Base-by-base conservation (phyloP, 768 basidiomycete genomes). In the Pulveroboletus sp. region DNA sequence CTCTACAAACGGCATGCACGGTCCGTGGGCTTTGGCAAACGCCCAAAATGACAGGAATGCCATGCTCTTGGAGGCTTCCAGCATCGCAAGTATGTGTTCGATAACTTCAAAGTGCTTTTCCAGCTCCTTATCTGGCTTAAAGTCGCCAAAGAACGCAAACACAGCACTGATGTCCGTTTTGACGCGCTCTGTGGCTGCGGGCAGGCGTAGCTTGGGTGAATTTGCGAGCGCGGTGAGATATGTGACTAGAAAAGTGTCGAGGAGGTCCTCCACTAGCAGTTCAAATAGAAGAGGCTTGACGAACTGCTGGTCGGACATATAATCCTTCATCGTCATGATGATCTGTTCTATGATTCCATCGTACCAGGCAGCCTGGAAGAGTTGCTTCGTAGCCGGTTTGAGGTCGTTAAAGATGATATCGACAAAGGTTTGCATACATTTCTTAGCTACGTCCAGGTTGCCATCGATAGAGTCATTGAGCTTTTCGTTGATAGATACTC, bases 391-490 rank as follows among this genome's bases (percentile, higher is more conserved):
- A 9, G 88, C 94, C 1, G 87, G 83, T 65, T 86, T 90, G 57
- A 98, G 72, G 66, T 98, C 96, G 68, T 96, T 89, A 75, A 96
- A 93, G 60, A 98, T 85, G 60, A 95, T 83, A 59, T 90, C 89
- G 62, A 99, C 93, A 50, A 99, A 80, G 0, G 88, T 87, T 60
- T 95, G 89, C 18, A 89, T 93, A 74, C 94, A 98, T 66, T 90
- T 91, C 76, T 98, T 98, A 46, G 94, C 94, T 35, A 98, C 92
- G 68, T 99, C 96, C 55, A 98, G 80, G 69, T 94, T 98, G 4
- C 96, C 96, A 65, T 99, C 95, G 57, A 98, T 97, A 31, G 94
- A 93, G 56, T 95, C 89, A 72, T 96, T 97, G 45, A 98, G 74
- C 39, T 83, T 80, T 61, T 93, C 91, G 57, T 80, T 84, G 61